phyloP scores from a whole-genome alignment of 305 asterid genomes.

The Fraxinus greggii region DNA sequence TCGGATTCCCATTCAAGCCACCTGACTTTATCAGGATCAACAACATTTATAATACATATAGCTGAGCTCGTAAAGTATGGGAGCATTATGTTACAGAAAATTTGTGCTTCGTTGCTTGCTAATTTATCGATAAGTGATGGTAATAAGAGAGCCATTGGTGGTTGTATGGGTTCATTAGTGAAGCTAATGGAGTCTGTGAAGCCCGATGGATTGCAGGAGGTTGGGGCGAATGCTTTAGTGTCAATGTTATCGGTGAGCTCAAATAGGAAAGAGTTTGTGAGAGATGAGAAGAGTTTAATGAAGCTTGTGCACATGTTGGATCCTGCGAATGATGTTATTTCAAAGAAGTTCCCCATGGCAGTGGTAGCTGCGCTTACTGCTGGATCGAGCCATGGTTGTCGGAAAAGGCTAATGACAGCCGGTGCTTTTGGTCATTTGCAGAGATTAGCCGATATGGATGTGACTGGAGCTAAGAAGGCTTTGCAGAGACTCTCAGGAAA shows the following conservation, averaged over 20 bases:
- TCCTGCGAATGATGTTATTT: constrained; percentile 58
- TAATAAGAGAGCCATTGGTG: constrained; percentile 60
- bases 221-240: constrained; percentile 73
- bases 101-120: constrained; percentile 73
- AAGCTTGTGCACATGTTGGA: constrained; percentile 80
- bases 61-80: constrained; percentile 75
- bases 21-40: constrained; percentile 59
- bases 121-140: constrained; percentile 65
- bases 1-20: constrained; percentile 59
- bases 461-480: constrained; percentile 81
- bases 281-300: constrained; percentile 78
- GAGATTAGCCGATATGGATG: constrained; percentile 62
- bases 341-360: constrained; percentile 78
- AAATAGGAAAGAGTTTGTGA: constrained; percentile 69
- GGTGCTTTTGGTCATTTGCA: constrained; percentile 70
- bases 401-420: constrained; percentile 65
- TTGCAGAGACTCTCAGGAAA: constrained; percentile 83
- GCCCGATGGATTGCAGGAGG: constrained; percentile 92
- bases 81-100: constrained; percentile 66
- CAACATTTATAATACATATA: constrained; percentile 54
- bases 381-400: constrained; percentile 85
- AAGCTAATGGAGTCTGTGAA: constrained; percentile 82
- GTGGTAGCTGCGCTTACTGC: constrained; percentile 72
- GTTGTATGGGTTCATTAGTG: constrained; percentile 71
- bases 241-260: constrained; percentile 65